Conservation (phyloP, 2,329 filamentous ascomycete genomes). For the Neospermospora avenae region DNA sequence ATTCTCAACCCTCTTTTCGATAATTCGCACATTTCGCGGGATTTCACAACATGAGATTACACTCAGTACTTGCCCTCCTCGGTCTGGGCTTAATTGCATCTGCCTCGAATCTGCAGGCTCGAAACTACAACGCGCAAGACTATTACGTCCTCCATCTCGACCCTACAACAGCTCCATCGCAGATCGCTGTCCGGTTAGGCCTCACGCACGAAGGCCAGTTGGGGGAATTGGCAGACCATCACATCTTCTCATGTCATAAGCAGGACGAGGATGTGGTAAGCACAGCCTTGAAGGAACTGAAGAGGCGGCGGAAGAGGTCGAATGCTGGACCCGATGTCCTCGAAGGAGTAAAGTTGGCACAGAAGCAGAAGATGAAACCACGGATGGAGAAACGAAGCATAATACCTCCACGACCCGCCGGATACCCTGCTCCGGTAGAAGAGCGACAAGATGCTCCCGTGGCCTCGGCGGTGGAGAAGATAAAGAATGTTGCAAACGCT, state of each 20-base stretch:
- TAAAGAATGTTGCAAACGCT: constrained; percentile 56
- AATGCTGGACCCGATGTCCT: constrained; percentile 55
- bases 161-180: constrained; percentile 58
- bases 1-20: neutral
- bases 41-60: constrained; percentile 32
- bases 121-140: constrained; percentile 77
- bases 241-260: constrained; percentile 77
- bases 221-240: constrained; percentile 73
- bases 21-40: constrained; percentile 5
- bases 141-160: constrained; percentile 91
- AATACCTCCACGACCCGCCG: constrained; percentile 29
- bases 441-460: constrained; percentile 24
- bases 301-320: constrained; percentile 60
- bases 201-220: constrained; percentile 78
- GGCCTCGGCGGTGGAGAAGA: constrained; percentile 49
- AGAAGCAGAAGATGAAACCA: constrained; percentile 69
- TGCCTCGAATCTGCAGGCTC: constrained; percentile 48
- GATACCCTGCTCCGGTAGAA: constrained; percentile 18
- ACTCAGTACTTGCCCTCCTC: constrained; percentile 51
- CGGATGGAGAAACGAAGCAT: constrained; percentile 53
- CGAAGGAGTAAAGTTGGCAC: constrained; percentile 71
- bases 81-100: constrained; percentile 48
- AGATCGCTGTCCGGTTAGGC: constrained; percentile 70
- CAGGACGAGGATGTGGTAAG: constrained; percentile 56
- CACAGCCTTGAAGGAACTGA: constrained; percentile 48